Percentiles rank a stretch among this genome's conserved stretches.
Conservation (phyloP, 345 rosid species). For the Syzygium oleosum region DNA sequence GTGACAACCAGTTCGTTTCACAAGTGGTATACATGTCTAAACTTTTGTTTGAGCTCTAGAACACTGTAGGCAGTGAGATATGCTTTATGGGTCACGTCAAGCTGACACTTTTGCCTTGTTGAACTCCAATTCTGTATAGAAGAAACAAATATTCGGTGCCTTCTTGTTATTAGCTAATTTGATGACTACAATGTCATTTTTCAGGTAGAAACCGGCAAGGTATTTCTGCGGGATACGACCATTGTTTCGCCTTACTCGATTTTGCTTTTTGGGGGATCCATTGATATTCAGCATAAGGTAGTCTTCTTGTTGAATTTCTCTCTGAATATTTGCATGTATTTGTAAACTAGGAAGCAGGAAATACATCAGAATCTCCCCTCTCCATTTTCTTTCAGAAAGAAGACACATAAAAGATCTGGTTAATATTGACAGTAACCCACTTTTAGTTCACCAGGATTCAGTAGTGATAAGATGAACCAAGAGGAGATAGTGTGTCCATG, state of each 20-base stretch:
- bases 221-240: slow-evolving; percentile 81
- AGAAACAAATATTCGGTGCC: background rate
- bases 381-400: background rate
- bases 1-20: background rate
- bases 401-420: background rate
- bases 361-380: background rate
- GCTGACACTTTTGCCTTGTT: background rate
- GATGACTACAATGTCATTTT: background rate
- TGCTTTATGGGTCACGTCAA: background rate
- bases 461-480: background rate
- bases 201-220: slow-evolving; percentile 85
- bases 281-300: slow-evolving; percentile 90
- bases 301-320: background rate
- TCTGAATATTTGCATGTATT: background rate
- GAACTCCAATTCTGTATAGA: background rate
- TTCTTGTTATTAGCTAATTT: background rate
- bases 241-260: slow-evolving; percentile 76
- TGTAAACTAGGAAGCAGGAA: background rate
- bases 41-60: background rate
- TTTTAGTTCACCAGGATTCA: background rate
- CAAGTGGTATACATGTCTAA: background rate
- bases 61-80: background rate
- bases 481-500: background rate
- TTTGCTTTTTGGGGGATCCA: slow-evolving; percentile 81
- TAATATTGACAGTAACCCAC: background rate